Evolutionary conservation across 164 flowering plant species (phyloP), one percentile per base, ranked within the genome.

Genomic region (Vitis labrusca): DNA sequence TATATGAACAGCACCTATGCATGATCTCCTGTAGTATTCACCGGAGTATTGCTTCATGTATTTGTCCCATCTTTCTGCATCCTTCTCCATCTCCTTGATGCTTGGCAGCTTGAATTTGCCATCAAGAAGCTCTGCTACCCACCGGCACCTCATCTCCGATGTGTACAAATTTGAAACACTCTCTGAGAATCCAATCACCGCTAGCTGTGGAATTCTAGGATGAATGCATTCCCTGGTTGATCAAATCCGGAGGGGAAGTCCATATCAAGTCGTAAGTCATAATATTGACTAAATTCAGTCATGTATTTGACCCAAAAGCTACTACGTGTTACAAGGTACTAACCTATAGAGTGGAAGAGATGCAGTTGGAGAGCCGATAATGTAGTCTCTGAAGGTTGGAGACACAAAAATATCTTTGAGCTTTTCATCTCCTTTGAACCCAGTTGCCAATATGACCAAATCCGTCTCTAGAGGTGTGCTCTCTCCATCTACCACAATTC

Each of bases 51-150:
- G 51, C 50, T 67, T 67, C 70, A 70, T 62, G 64, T 49, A 58
- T 2, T 60, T 51, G 11, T 71, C 69, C 80, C 80, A 77, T 49
- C 19, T 32, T 8, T 14, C 12, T 2, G 58, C 67, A 2, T 80
- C 76, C 27, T 77, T 58, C 44, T 79, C 82, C 81, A 78, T 80
- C 11, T 72, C 76, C 10, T 3, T 59, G 15, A 80, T 63, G 44
- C 32, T 16, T 1, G 69, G 66, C 62, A 72, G 9, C 17, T 65
- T n/a, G 19, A 72, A 23, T 2, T 2, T 65, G 11, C 59, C 69
- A 30, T 19, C 64, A 9, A 72, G 69, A 10, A 72, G 17, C 9
- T 72, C 37, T 12, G 50, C 16, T 30, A 72, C 58, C 74, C 74
- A 72, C 19, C 50, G 74, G 17, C 69, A 57, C 50, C 69, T 65